phyloP scores from a whole-genome alignment of 306 rosid species.

The Quillaja saponaria region DNA sequence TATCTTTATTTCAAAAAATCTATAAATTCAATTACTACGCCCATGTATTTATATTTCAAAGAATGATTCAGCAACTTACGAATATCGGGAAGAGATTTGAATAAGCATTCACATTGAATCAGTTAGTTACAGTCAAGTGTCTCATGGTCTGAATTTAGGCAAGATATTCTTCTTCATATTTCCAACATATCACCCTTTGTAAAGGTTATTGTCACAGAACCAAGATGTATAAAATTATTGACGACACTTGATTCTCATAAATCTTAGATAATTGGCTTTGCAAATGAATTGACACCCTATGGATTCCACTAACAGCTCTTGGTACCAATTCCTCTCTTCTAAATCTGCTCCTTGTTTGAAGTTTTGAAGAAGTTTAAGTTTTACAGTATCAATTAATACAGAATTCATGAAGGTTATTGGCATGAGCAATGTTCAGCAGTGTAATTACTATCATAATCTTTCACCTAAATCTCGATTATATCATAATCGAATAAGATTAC shows the following conservation, averaged over 20 bases:
- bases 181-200: constrained; percentile 11
- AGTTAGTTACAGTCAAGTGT: not conserved
- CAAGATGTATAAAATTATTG: not conserved
- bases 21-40: constrained; percentile 1
- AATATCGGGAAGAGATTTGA: not conserved
- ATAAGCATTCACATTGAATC: constrained; percentile 16
- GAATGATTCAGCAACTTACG: constrained; percentile 28
- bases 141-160: constrained; percentile 10
- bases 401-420: constrained; percentile 6
- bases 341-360: constrained; percentile 3
- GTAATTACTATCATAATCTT: not conserved
- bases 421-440: constrained; percentile 16
- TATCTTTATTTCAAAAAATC: constrained; percentile 5
- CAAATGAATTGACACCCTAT: constrained; percentile 5
- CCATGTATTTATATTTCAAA: constrained; percentile 5
- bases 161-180: constrained; percentile 7
- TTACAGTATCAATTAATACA: not conserved
- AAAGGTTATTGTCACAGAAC: not conserved
- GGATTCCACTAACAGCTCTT: constrained; percentile 14
- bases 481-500: constrained; percentile 8
- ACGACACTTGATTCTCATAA: constrained; percentile 1
- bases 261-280: not conserved
- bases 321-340: constrained; percentile 1
- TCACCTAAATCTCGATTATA: constrained; percentile 14
- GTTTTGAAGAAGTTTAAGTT: constrained; percentile 19